Percentiles rank a stretch among this genome's conserved stretches.
Conservation (phyloP, 2,329 filamentous ascomycete species). For the Trichoderma aggressivum region DNA sequence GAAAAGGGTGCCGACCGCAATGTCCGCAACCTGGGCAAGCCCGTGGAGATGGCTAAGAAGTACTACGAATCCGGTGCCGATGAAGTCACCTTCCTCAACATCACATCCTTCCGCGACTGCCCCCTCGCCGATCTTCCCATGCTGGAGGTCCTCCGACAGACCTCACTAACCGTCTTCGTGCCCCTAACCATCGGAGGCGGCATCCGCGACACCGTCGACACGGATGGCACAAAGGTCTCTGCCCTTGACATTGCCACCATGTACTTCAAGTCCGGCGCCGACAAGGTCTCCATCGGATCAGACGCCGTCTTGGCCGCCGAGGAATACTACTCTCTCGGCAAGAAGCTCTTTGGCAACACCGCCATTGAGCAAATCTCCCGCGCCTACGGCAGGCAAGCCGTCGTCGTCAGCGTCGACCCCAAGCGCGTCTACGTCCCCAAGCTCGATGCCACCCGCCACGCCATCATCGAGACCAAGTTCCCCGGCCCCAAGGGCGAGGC, state of each 20-base stretch:
- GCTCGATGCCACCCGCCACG: conserved; percentile 67
- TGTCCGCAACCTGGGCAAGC: conserved; percentile 93
- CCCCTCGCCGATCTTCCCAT: conserved; percentile 90
- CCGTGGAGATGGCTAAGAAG: conserved; percentile 85
- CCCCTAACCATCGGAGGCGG: conserved; percentile 94
- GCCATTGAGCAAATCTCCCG: conserved; percentile 93
- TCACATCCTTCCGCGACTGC: conserved; percentile 95
- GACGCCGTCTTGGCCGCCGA: conserved; percentile 93
- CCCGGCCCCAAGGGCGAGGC: conserved; percentile 73
- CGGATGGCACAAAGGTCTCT: conserved; percentile 79
- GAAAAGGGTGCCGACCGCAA: conserved; percentile 66
- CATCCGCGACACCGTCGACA: conserved; percentile 88
- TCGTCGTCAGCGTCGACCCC: conserved; percentile 93
- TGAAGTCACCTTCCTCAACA: conserved; percentile 97
- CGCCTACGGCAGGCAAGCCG: conserved; percentile 94
- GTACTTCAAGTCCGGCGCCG: conserved; percentile 96
- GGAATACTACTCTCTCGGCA: conserved; percentile 73
- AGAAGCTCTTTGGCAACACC: conserved; percentile 71
- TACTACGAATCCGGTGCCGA: conserved; percentile 98
- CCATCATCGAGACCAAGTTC: conserved; percentile 65
- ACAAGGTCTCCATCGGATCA: conserved; percentile 95
- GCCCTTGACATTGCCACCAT: conserved; percentile 91
- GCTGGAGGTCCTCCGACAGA: conserved; percentile 85
- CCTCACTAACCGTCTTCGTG: conserved; percentile 90
- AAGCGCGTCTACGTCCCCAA: conserved; percentile 83